Evolutionary conservation across 352 stramenopile genomes (phyloP).

Genomic region (Globisporangium splendens): DNA sequence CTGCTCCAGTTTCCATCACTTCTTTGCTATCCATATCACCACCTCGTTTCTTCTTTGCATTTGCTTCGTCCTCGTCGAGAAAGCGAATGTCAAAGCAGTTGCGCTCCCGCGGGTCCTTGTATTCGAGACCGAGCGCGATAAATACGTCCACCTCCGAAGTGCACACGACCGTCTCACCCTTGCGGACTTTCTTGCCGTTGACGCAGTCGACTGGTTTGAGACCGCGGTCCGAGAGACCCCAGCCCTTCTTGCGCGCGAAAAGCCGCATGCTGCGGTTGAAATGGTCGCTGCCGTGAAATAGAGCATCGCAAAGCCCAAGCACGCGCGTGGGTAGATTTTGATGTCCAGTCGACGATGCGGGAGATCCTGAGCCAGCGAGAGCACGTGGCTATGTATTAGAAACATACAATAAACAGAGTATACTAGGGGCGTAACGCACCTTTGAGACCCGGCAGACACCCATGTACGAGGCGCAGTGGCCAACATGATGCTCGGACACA

Average conservation of each 20-base stretch:
- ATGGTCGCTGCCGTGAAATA: conserved; percentile 91
- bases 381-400: not conserved
- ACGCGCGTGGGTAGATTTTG: conserved; percentile 81
- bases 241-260: conserved; percentile 78
- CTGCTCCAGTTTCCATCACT: not conserved
- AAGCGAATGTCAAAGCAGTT: conserved; percentile 85
- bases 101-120: conserved; percentile 75
- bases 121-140: conserved; percentile 77
- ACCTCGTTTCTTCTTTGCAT: conserved; percentile 27
- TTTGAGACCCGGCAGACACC: conserved; percentile 67
- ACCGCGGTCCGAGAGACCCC: conserved; percentile 62
- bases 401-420: not conserved
- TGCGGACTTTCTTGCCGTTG: conserved; percentile 57
- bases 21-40: not conserved
- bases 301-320: conserved; percentile 80
- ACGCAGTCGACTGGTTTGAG: conserved; percentile 59
- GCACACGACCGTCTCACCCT: conserved; percentile 71
- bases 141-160: conserved; percentile 83
- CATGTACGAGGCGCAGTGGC: conserved; percentile 82
- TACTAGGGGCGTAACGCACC: conserved; percentile 15
- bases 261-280: conserved; percentile 88
- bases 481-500: conserved; percentile 45
- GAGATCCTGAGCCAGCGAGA: conserved; percentile 23
- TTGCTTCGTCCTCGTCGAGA: conserved; percentile 69
- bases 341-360: conserved; percentile 76